These are phyloP conservation scores for Ustilago sp. DNA, from an alignment of 1,284 basidiomycete genomes.

Conservation along the genomic window DNA sequence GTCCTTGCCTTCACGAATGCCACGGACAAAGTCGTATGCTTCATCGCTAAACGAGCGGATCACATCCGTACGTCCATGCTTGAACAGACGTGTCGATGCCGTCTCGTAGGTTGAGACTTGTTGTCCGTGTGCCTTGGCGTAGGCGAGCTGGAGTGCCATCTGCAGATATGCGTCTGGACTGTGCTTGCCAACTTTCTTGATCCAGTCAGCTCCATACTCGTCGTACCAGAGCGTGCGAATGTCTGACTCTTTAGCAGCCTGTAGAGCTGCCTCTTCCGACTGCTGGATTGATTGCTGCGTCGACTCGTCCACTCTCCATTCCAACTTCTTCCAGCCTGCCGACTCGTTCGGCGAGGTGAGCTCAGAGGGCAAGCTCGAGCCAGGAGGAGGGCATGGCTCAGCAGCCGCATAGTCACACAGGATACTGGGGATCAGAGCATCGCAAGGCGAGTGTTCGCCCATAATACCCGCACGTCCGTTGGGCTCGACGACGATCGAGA, in stretches of 20 bases:
- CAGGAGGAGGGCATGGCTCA: conserved; percentile 69
- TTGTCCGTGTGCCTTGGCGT: conserved; percentile 81
- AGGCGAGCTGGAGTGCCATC: conserved; percentile 92
- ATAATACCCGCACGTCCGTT: conserved; percentile 86
- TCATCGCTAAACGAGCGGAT: conserved; percentile 84
- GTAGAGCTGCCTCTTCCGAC: conserved; percentile 76
- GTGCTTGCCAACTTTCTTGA: conserved; percentile 82
- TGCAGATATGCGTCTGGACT: conserved; percentile 92
- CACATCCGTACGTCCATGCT: conserved; percentile 91
- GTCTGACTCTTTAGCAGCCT: conserved; percentile 83
- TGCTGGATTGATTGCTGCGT: conserved; percentile 75
- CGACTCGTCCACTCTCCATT: conserved; percentile 80
- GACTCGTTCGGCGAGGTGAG: conserved; percentile 53
- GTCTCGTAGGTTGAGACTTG: conserved; percentile 96
- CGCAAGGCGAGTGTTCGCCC: conserved; percentile 92
- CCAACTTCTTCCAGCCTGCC: conserved; percentile 76
- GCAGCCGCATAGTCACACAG: conserved; percentile 86
- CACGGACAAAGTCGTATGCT: conserved; percentile 82
- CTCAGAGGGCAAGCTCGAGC: conserved; percentile 46
- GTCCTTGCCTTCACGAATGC: conserved; percentile 76
- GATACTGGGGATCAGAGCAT: conserved; percentile 90
- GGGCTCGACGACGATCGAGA: conserved; percentile 85
- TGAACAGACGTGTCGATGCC: conserved; percentile 88
- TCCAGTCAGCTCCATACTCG: conserved; percentile 90
- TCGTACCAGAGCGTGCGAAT: conserved; percentile 85